phyloP scores from a whole-genome alignment of 306 rosid species.

The Cucurbita ficifolia region DNA sequence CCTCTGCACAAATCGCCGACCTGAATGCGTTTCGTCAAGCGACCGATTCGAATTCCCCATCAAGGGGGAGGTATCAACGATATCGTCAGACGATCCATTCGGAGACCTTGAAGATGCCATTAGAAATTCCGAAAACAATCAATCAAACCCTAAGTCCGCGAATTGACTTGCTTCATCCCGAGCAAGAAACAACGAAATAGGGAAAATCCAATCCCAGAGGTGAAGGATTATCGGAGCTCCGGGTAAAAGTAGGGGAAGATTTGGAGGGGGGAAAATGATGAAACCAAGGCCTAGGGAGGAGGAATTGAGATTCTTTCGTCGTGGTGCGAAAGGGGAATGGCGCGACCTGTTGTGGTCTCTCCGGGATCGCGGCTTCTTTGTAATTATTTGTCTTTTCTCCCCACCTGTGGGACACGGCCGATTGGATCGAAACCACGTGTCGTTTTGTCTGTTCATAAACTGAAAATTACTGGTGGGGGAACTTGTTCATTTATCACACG shows the following conservation, averaged over 20 bases:
- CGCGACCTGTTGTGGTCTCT: neutral
- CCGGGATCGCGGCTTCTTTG: neutral
- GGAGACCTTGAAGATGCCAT: constrained; percentile 62
- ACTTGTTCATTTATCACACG: neutral
- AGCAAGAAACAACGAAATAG: neutral
- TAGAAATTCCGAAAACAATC: neutral
- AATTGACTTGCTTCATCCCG: neutral
- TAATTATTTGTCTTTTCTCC: neutral
- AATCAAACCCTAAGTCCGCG: constrained; percentile 4
- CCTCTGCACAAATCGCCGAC: constrained; percentile 40
- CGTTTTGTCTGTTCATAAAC: neutral
- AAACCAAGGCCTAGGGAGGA: no score
- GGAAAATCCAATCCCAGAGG: no score
- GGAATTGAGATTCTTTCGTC: neutral
- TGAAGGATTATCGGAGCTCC: neutral
- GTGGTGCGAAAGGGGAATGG: neutral
- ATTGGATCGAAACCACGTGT: neutral
- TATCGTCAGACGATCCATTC: constrained; percentile 48
- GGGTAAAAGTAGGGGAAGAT: neutral
- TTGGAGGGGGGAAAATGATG: neutral
- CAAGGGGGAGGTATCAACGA: constrained; percentile 61
- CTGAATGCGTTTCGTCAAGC: constrained; percentile 35
- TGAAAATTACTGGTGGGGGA: neutral
- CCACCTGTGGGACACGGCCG: neutral
- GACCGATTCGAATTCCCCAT: constrained; percentile 35